Conservation (phyloP, 129 eudicot species). For the Helichrysum umbraculigerum region DNA sequence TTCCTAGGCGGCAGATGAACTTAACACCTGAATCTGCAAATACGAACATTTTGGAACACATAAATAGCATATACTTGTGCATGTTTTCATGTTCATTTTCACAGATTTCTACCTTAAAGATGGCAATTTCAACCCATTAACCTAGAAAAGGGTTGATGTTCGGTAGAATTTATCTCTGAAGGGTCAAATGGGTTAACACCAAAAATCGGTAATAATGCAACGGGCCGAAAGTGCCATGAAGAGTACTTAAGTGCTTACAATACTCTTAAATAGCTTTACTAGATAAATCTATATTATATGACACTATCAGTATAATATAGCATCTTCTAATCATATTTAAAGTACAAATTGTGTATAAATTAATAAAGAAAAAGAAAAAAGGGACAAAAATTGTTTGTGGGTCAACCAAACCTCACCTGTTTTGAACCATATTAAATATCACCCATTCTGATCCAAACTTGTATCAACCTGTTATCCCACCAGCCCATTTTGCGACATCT, state of each 20-base stretch:
- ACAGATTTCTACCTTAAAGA: background rate
- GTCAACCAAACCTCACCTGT: background rate
- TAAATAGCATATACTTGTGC: background rate
- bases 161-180: background rate
- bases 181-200: background rate
- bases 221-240: background rate
- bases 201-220: background rate
- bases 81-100: background rate
- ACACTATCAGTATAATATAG: background rate
- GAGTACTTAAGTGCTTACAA: background rate
- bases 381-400: background rate
- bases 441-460: background rate
- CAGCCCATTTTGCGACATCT: background rate
- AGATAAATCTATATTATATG: background rate
- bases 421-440: background rate
- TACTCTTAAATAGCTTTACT: background rate
- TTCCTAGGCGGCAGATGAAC: constrained; percentile 38
- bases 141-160: background rate
- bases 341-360: background rate
- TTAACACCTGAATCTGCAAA: constrained; percentile 41
- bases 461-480: background rate
- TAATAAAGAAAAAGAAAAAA: background rate
- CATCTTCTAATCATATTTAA: background rate
- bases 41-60: constrained; percentile 18
- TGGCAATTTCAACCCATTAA: background rate